Evolutionary conservation across 257 asterid genomes (phyloP), one percentile per base, ranked within the genome.

Genomic region (Hygrophila difformis): DNA sequence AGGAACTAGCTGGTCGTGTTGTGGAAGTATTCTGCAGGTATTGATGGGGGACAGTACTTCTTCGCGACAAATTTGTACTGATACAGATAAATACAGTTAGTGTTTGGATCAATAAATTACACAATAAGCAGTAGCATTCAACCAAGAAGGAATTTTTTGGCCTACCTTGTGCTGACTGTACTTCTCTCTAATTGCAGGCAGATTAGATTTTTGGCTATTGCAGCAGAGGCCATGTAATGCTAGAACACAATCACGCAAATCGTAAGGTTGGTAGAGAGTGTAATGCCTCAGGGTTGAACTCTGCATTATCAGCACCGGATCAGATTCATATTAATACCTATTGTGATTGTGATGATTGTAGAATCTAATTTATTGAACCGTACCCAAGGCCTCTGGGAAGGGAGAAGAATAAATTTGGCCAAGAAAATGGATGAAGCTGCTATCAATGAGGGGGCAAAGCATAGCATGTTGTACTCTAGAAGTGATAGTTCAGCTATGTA

Each of bases 31-130:
- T 88, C 94, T 15, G 59, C 57, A 29, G 95, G 95, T 66, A 88
- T 70, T 6, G 82, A 58, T 33, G 82, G 64, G 53, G 95, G 97
- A 58, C 87, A 81, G 56, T 65, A 60, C 69, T 81, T 88, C 89
- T 84, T 88, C 14, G 97, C 95, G 5, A 71, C 97, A 59, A 88
- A 88, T 68, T 88, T 84, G 61, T 88, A 81, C 97, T 88, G 95
- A 29, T 61, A n/a, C 54, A 67, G 1, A 53, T 48, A n/a, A n/a
- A n/a, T n/a, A n/a, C n/a, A n/a, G n/a, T n/a, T n/a, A n/a, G n/a
- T n/a, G n/a, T n/a, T n/a, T n/a, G n/a, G n/a, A n/a, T n/a, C n/a
- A n/a, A n/a, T n/a, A n/a, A n/a, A n/a, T n/a, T n/a, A n/a, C n/a
- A n/a, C n/a, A n/a, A n/a, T n/a, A n/a, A n/a, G n/a, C n/a, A 18